Conservation (phyloP, 345 rosid species). For the Aurinia saxatilis region DNA sequence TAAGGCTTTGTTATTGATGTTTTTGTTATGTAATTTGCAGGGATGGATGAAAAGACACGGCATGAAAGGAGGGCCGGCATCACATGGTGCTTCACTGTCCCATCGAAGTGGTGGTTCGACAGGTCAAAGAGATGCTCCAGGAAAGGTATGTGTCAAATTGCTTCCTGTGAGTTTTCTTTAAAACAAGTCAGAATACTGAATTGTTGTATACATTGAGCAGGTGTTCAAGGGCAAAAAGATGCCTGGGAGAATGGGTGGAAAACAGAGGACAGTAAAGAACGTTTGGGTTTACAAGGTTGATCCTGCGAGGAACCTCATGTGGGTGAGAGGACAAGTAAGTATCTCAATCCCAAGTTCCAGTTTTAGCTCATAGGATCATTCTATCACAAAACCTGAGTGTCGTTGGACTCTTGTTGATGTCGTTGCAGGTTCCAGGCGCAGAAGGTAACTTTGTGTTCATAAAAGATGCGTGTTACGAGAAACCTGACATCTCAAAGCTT, state of each 20-base stretch:
- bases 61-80: conserved; percentile 56
- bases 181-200: conserved; percentile 4
- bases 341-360: conserved; percentile 5
- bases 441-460: conserved; percentile 85
- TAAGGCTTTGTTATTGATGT: conserved; percentile 6
- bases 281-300: conserved; percentile 91
- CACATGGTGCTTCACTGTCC: conserved; percentile 76
- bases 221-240: conserved; percentile 89
- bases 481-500: conserved; percentile 62
- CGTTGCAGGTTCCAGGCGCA: conserved; percentile 79
- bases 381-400: background rate
- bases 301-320: conserved; percentile 80
- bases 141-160: conserved; percentile 52
- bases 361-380: background rate
- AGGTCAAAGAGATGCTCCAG: conserved; percentile 93
- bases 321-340: conserved; percentile 95
- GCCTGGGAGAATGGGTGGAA: conserved; percentile 96
- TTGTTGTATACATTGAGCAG: conserved; percentile 29
- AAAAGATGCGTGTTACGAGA: conserved; percentile 73
- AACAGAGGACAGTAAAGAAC: conserved; percentile 81
- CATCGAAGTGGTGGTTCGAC: conserved; percentile 87
- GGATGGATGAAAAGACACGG: conserved; percentile 78
- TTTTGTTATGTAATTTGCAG: conserved; percentile 32
- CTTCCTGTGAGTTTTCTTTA: background rate
- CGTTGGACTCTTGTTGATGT: background rate